Conservation (phyloP, 345 rosid species). For the Moricandia arvensis region DNA sequence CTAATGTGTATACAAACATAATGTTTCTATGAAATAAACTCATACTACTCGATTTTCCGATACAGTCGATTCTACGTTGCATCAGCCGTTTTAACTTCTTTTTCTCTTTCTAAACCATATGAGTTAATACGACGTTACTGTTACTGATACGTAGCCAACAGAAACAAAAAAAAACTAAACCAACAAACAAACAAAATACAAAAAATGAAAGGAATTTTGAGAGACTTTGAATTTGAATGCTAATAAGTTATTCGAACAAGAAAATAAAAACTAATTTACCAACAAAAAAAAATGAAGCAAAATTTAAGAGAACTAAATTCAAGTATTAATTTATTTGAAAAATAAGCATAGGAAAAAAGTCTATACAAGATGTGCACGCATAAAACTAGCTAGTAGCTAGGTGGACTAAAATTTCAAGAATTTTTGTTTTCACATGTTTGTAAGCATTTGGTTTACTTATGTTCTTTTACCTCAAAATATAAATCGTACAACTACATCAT, state of each 20-base stretch:
- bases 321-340: background rate
- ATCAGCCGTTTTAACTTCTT: background rate
- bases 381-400: background rate
- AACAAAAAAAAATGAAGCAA: background rate
- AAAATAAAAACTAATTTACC: background rate
- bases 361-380: background rate
- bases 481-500: background rate
- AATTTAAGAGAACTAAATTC: background rate
- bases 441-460: background rate
- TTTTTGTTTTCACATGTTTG: constrained; percentile 24
- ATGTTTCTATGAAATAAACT: background rate
- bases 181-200: background rate
- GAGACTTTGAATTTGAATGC: background rate
- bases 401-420: constrained; percentile 16
- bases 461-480: constrained; percentile 8
- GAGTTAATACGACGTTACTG: background rate
- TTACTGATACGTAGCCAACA: background rate
- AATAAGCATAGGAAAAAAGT: background rate
- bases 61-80: background rate
- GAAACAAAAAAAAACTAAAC: background rate
- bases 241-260: background rate
- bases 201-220: background rate
- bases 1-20: background rate
- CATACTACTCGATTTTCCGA: background rate
- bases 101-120: constrained; percentile 1